Conservation (phyloP, 2,329 filamentous ascomycete species). For the Teratosphaeria gauchensis region DNA sequence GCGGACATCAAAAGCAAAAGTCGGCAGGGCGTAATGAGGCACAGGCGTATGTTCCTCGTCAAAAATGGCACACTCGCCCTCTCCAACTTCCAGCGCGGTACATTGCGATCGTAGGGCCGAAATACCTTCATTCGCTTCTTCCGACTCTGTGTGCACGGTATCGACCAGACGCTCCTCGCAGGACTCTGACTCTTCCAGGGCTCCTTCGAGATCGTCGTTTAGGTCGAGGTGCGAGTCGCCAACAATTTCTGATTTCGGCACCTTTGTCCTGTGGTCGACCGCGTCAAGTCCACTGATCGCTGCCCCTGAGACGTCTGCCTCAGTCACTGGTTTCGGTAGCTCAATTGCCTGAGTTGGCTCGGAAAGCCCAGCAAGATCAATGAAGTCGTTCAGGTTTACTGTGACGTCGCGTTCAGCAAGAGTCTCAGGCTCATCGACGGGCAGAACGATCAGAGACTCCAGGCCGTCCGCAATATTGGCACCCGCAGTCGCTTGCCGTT, state of each 20-base stretch:
- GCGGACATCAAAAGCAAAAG: slow-evolving; percentile 21
- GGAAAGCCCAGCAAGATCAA: slow-evolving; percentile 17
- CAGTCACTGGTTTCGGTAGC: neutral
- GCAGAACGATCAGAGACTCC: neutral
- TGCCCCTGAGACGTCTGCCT: neutral
- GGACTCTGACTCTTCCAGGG: neutral
- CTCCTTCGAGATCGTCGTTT: neutral
- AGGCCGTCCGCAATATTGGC: neutral
- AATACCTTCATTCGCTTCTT: neutral
- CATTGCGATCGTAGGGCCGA: neutral
- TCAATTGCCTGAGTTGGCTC: slow-evolving; percentile 10
- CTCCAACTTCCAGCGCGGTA: neutral
- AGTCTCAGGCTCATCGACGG: neutral
- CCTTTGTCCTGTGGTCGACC: neutral
- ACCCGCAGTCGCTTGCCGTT: neutral
- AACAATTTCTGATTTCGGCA: neutral
- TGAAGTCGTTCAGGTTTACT: slow-evolving; percentile 21
- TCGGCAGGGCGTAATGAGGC: slow-evolving; percentile 24
- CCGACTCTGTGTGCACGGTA: neutral
- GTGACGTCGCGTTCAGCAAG: slow-evolving; percentile 4
- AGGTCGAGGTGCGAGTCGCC: neutral
- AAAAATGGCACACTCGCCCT: neutral
- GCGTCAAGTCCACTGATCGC: neutral
- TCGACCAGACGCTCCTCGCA: neutral
- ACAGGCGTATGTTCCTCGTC: neutral